These are phyloP conservation scores for Brachypodium distachyon DNA, from an alignment of 202 grass and related monocot genomes.

Conservation along the genomic window DNA sequence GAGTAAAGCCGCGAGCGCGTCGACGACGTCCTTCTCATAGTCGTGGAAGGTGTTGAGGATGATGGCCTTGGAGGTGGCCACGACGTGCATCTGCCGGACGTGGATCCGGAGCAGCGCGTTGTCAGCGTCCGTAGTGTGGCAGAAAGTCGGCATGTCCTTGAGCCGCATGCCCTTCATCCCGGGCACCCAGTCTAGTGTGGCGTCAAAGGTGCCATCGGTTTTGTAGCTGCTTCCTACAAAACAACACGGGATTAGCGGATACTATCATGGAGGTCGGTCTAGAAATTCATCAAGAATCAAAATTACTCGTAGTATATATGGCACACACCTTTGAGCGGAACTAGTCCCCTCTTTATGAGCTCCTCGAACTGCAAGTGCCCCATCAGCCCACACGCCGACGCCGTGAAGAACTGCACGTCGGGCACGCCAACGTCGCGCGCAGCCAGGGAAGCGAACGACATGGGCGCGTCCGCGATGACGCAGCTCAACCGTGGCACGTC, in stretches of 20 bases:
- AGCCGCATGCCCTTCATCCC: not conserved
- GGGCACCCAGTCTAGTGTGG: not conserved
- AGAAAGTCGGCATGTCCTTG: slow-evolving; percentile 5
- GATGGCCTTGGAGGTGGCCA: slow-evolving; percentile 12
- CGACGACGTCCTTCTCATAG: slow-evolving; percentile 35
- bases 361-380: not conserved
- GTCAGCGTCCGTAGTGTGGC: not conserved
- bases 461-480: not conserved
- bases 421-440: not conserved
- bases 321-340: not conserved
- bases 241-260: not conserved
- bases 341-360: not conserved
- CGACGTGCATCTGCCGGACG: not conserved
- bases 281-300: no score
- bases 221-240: not conserved
- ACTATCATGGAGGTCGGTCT: not conserved
- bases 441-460: not conserved
- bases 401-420: not conserved
- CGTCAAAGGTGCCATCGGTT: not conserved
- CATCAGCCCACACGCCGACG: not conserved
- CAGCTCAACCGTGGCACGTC: not conserved
- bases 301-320: no score
- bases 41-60: slow-evolving; percentile 39
- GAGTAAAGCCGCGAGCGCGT: slow-evolving; percentile 25
- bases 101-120: not conserved